Evolutionary conservation across 1,139 yeast species (phyloP), one percentile per base, ranked within the genome.

Genomic region (Debaryomyces sp.): DNA sequence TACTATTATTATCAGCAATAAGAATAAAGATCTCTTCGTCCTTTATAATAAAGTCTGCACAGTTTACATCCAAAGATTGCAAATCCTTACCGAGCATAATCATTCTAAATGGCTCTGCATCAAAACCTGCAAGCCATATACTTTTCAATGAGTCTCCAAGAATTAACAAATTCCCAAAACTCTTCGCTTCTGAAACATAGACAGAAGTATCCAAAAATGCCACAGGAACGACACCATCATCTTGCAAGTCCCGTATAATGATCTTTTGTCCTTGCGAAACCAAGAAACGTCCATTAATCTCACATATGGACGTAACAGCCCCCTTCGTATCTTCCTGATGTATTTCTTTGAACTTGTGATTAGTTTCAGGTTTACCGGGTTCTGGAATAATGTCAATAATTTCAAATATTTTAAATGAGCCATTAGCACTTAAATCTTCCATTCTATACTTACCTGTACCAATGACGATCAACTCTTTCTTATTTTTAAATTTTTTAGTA

Each of bases 91-190:
- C 94, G 47, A 95, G 69, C 54, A 81, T 68, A 23, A 89, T 76
- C 86, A 94, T 84, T 54, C 97, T 74, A 66, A 89, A 92, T 1
- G 99, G 99, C 59, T 94, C 97, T 3, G 96, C 94, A 62, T 92
- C 96, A 67, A 91, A 92, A 1, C 97, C 98, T 23, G 85, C 86
- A 49, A 95, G 75, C 77, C 94, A 85, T 6, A 90, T 75, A 55
- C 96, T 87, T 56, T 89, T 87, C 66, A 85, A 75, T 0, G 90
- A 77, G 67, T 94, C 99, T 17, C 96, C 96, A 24, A 91, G 67
- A 2, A 90, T 58, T 24, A 92, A 64, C 61, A 92, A 71, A 64
- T 92, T 90, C 35, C 96, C 94, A 63, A 89, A 84, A 55, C 91
- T 80, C 66, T 92, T 92, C 23, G 90, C 80, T 55, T 89, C 96